phyloP scores from a whole-genome alignment of 1,284 basidiomycete species.

The Amylostereum areolatum region DNA sequence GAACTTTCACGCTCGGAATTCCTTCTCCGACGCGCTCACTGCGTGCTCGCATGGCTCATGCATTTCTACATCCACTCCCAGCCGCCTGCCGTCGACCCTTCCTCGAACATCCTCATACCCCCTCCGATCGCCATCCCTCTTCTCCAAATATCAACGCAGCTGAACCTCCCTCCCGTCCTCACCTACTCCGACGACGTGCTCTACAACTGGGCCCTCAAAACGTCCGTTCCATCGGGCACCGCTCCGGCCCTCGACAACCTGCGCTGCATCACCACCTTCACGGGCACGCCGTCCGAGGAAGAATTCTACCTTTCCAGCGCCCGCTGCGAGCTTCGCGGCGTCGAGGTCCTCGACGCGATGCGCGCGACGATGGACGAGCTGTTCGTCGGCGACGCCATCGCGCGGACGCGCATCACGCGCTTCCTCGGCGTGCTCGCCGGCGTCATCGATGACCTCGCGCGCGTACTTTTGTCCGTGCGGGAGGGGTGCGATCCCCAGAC shows the following conservation, averaged over 20 bases:
- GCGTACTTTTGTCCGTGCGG: constrained; percentile 59
- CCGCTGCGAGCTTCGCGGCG: constrained; percentile 89
- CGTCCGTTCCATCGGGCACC: constrained; percentile 22
- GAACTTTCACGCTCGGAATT: constrained; percentile 55
- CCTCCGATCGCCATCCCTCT: constrained; percentile 72
- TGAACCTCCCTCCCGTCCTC: constrained; percentile 85
- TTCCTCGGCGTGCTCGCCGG: constrained; percentile 65
- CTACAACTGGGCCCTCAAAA: constrained; percentile 77
- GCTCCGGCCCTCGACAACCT: constrained; percentile 43
- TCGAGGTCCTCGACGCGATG: constrained; percentile 83
- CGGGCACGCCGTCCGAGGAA: constrained; percentile 77
- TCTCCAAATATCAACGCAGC: constrained; percentile 65
- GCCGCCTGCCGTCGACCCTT: constrained; percentile 34
- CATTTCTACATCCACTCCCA: constrained; percentile 88
- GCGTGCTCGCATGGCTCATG: constrained; percentile 79
- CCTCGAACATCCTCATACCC: constrained; percentile 54
- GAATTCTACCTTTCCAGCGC: constrained; percentile 89
- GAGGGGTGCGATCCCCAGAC: constrained; percentile 72
- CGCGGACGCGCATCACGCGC: constrained; percentile 64
- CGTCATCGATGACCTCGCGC: constrained; percentile 63
- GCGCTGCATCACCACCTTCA: constrained; percentile 68
- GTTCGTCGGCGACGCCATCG: constrained; percentile 81
- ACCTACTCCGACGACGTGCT: constrained; percentile 94
- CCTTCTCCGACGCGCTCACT: constrained; percentile 75
- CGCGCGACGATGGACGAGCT: constrained; percentile 86